phyloP scores from a whole-genome alignment of 805 yeast genomes.

The Saturnispora quitensis region DNA sequence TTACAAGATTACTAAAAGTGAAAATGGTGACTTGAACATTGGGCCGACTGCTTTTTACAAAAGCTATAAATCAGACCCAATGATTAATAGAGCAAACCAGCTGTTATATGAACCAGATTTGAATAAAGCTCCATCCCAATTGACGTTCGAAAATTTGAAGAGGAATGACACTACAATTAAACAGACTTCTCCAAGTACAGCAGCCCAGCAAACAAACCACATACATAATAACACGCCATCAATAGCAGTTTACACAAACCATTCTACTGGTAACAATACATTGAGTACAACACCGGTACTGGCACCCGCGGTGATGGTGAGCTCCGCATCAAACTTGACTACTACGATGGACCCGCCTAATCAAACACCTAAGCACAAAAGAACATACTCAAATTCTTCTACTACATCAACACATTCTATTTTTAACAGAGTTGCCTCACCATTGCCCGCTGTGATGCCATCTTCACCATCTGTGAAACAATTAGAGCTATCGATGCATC shows the following conservation, averaged over 20 bases:
- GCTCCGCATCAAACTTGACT: background rate
- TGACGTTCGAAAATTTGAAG: constrained; percentile 10
- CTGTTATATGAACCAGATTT: background rate
- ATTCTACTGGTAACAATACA: background rate
- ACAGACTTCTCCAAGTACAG: background rate
- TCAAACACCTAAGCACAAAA: constrained; percentile 28
- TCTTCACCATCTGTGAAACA: constrained; percentile 19
- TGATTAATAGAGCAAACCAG: constrained; percentile 31
- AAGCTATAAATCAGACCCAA: constrained; percentile 44
- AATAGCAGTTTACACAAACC: background rate
- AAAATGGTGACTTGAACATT: constrained; percentile 24
- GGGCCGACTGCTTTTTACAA: constrained; percentile 37
- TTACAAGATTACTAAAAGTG: constrained; percentile 34
- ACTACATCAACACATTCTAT: constrained; percentile 25
- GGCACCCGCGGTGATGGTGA: background rate
- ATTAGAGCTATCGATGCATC: constrained; percentile 7
- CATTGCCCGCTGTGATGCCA: constrained; percentile 38
- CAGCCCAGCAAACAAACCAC: background rate
- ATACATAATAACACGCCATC: background rate
- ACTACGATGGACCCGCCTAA: constrained; percentile 26
- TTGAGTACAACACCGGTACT: background rate
- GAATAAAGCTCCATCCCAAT: constrained; percentile 8
- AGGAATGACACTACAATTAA: background rate
- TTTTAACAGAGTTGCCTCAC: constrained; percentile 21
- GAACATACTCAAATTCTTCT: constrained; percentile 35